phyloP scores from a whole-genome alignment of 257 asterid genomes.

The Solanum boliviense region DNA sequence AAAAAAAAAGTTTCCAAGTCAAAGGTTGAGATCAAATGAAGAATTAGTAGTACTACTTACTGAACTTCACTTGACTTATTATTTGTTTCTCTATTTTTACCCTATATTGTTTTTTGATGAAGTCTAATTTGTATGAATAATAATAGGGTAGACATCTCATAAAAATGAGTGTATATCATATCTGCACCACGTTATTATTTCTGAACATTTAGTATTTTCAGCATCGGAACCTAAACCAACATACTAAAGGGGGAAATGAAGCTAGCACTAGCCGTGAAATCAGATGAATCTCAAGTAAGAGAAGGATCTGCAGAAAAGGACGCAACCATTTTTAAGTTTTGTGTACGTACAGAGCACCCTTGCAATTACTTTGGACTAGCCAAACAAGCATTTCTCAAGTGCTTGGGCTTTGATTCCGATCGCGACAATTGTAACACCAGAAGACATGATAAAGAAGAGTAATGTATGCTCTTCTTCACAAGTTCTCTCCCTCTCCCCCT shows the following conservation, averaged over 20 bases:
- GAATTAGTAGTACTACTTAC: no score
- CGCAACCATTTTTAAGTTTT: neutral
- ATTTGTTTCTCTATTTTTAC: neutral
- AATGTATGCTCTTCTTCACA: conserved; percentile 3
- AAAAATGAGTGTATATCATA: neutral
- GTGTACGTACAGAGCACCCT: conserved; percentile 37
- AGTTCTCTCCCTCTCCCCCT: neutral
- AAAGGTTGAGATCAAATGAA: no score
- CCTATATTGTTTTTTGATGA: neutral
- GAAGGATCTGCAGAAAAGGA: conserved; percentile 15
- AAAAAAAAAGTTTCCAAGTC: no score
- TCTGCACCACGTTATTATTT: neutral
- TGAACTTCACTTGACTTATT: neutral
- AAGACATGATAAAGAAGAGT: conserved; percentile 33
- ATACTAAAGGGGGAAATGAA: neutral
- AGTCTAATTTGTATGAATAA: neutral
- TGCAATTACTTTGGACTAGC: conserved; percentile 42
- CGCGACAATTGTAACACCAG: conserved; percentile 9
- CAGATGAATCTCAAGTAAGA: conserved; percentile 8
- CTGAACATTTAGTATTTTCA: neutral
- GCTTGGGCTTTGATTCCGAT: conserved; percentile 44
- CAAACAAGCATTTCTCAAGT: conserved; percentile 47
- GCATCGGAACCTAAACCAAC: neutral
- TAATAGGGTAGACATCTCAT: neutral
- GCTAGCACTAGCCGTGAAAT: conserved; percentile 7